Conservation (phyloP, 768 basidiomycete species). For the Chiua virens region DNA sequence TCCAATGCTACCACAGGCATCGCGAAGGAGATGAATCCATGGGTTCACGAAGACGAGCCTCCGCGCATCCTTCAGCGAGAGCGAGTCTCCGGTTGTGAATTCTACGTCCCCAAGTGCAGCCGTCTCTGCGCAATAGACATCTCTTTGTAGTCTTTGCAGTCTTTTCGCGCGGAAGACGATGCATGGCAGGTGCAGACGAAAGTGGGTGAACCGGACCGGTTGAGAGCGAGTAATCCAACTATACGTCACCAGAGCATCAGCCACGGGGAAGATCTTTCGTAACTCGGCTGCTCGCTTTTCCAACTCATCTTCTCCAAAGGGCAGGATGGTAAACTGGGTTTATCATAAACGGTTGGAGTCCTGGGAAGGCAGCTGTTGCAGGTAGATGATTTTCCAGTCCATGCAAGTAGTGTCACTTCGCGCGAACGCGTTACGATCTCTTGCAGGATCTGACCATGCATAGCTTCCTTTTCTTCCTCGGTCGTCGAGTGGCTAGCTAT, state of each 20-base stretch:
- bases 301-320: background rate
- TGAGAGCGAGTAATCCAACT: background rate
- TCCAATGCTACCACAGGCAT: background rate
- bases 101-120: background rate
- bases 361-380: no score
- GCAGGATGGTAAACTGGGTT: background rate
- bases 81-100: background rate
- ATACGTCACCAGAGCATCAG: background rate
- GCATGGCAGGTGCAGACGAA: constrained; percentile 3
- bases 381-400: no score
- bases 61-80: background rate
- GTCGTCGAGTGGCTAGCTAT: no score
- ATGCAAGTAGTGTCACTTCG: no score
- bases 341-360: background rate
- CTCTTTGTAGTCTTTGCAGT: background rate
- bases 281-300: background rate
- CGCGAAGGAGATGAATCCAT: background rate
- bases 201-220: background rate
- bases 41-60: background rate
- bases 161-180: background rate
- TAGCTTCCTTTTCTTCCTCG: no score
- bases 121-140: background rate
- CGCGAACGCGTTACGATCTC: no score
- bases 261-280: background rate
- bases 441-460: no score